Evolutionary conservation across 371 early-diverging fungal species (phyloP), one percentile per base, ranked within the genome.

Genomic region (Nosema muscidifuracis): DNA sequence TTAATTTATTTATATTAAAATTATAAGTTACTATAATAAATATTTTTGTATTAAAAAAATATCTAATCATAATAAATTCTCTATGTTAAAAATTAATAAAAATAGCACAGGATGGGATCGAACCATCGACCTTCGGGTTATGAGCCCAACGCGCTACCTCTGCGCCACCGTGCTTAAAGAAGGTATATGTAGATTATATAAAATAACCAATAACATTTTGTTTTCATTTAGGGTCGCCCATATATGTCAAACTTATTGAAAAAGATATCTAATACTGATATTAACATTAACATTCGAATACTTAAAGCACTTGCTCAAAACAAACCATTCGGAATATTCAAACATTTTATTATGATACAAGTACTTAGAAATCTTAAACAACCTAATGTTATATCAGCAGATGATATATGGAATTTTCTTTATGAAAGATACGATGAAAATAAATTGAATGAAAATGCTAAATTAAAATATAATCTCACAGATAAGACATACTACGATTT

Each of bases 131-230:
- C 81, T 84, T 69, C 77, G 83, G 83, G 83, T 84, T 84, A 84
- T 84, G 85, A 82, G 84, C 84, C 84, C 83, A 77, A 67, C 84
- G 79, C 83, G 78, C 83, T 84, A 71, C 84, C 84, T 73, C 83
- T 84, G 83, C 76, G 83, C 84, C 76, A 84, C 80, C 71, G 66
- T 79, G 84, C 84, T 83, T 55, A 43, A 28, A 0, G 1, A 1
- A 6, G 13, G 16, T 0, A 2, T 7, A 2, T n/a, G 40, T 7
- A 15, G 2, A 18, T 16, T 16, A 15, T 16, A 34, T 18, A 60
- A 36, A 60, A 34, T 6, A 12, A 47, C 4, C 4, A 9, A 47
- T 22, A 47, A 47, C 16, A 10, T 9, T 15, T 15, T 18, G n/a
- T 47, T 18, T 22, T n/a, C n/a, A n/a, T n/a, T n/a, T n/a, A n/a